Conservation (phyloP, 78 protist genomes). For the Planoprotostelium fungivorum region DNA sequence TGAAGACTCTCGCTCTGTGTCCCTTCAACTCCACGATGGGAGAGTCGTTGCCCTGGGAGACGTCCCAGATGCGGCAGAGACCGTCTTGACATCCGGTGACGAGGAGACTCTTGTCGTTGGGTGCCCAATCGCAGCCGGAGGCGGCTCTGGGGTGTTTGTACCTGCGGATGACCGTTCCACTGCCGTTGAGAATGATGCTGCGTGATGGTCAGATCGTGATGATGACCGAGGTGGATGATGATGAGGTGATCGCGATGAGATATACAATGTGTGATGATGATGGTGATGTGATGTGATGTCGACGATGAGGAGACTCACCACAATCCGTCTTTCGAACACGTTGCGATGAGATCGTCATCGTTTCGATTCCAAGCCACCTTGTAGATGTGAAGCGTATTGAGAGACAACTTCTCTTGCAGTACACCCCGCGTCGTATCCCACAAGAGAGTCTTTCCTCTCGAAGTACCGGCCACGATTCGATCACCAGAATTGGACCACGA, state of each 20-base stretch:
- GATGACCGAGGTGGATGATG: no score
- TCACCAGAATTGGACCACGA: background rate
- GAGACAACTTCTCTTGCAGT: background rate
- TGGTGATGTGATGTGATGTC: background rate
- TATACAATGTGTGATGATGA: no score
- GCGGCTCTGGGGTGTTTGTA: background rate
- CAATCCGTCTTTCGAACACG: background rate
- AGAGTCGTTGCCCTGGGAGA: background rate
- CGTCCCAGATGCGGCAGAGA: constrained; percentile 16
- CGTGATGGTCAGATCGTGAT: background rate
- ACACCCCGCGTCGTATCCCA: background rate
- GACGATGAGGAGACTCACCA: background rate
- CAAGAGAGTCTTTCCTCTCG: background rate
- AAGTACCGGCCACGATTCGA: background rate
- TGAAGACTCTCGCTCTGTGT: constrained; percentile 14
- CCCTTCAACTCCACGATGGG: constrained; percentile 7
- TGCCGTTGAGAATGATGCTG: background rate
- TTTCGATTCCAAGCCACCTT: constrained; percentile 4
- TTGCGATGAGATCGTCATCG: background rate
- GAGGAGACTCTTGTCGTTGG: background rate
- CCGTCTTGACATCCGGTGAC: constrained; percentile 13
- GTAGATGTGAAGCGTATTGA: background rate
- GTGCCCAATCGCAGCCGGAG: background rate
- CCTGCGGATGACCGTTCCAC: background rate
- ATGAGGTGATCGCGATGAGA: no score